These are phyloP conservation scores for Paraglomus occultum DNA, from an alignment of 192 early-diverging fungal species.

Conservation along the genomic window DNA sequence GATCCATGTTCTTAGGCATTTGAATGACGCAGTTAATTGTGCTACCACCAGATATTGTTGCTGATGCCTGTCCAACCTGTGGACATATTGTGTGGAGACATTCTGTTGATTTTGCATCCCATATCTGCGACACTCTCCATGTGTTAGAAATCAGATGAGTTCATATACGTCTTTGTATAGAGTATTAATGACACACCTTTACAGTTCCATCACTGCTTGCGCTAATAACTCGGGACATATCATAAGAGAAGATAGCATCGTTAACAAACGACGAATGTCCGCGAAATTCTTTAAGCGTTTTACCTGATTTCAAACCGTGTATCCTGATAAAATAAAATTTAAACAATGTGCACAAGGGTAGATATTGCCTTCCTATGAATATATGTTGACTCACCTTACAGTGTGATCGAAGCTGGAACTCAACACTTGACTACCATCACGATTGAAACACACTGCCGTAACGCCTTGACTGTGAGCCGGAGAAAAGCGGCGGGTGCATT, in stretches of 20 bases:
- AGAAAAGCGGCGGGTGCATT: constrained; percentile 66
- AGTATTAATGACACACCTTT: constrained; percentile 51
- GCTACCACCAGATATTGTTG: constrained; percentile 48
- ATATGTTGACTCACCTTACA: constrained; percentile 50
- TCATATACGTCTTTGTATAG: not conserved
- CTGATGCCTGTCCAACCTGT: constrained; percentile 45
- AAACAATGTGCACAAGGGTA: not conserved
- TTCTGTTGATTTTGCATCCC: constrained; percentile 78
- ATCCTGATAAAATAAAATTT: constrained; percentile 46
- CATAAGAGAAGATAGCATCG: constrained; percentile 66
- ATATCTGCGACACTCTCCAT: constrained; percentile 60
- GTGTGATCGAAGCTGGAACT: constrained; percentile 79
- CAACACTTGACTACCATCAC: constrained; percentile 77
- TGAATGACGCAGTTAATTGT: constrained; percentile 59
- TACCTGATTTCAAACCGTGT: constrained; percentile 92
- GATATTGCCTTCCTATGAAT: constrained; percentile 11
- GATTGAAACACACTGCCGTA: constrained; percentile 73
- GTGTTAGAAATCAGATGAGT: not conserved
- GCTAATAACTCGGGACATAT: constrained; percentile 71
- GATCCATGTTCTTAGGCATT: constrained; percentile 62
- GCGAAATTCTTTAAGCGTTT: constrained; percentile 85
- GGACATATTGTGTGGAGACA: constrained; percentile 65
- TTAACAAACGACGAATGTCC: constrained; percentile 93
- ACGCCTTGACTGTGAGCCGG: constrained; percentile 86
- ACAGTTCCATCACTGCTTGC: constrained; percentile 85